Conservation (phyloP, 768 basidiomycete genomes). For the Galerina marginata region DNA sequence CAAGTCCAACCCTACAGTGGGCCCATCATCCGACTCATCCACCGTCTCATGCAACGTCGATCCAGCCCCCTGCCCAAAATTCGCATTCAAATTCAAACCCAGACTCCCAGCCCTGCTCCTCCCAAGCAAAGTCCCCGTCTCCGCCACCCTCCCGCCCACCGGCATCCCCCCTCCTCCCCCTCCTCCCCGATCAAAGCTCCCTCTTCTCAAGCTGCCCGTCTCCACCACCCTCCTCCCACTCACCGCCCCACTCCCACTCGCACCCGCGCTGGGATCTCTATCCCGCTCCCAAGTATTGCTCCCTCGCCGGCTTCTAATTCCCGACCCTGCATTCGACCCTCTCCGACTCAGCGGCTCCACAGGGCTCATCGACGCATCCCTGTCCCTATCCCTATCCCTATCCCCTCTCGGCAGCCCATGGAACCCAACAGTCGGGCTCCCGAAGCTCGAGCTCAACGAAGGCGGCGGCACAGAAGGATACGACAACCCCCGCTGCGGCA, state of each 20-base stretch:
- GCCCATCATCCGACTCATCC: constrained; percentile 11
- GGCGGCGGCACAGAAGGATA: constrained; percentile 89
- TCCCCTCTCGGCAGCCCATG: constrained; percentile 8
- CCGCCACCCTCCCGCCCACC: constrained; percentile 59
- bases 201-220: constrained; percentile 41
- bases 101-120: constrained; percentile 55
- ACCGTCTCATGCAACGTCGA: constrained; percentile 28
- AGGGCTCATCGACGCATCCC: constrained; percentile 57
- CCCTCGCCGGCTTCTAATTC: constrained; percentile 31
- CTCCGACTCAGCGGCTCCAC: constrained; percentile 60
- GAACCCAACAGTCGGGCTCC: constrained; percentile 61
- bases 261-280: constrained; percentile 39
- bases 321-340: constrained; percentile 44
- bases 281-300: constrained; percentile 36
- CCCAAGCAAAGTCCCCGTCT: constrained; percentile 50
- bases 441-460: constrained; percentile 78
- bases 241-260: constrained; percentile 35
- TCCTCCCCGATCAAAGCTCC: constrained; percentile 62
- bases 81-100: constrained; percentile 32
- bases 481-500: constrained; percentile 50
- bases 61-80: constrained; percentile 22
- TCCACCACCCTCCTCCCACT: constrained; percentile 60
- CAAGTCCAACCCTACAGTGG: not conserved
- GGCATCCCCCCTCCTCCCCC: constrained; percentile 8
- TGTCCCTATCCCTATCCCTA: not conserved